Evolutionary conservation across 2,329 filamentous ascomycete genomes (phyloP).

Genomic region (Penicillium vulpinum): DNA sequence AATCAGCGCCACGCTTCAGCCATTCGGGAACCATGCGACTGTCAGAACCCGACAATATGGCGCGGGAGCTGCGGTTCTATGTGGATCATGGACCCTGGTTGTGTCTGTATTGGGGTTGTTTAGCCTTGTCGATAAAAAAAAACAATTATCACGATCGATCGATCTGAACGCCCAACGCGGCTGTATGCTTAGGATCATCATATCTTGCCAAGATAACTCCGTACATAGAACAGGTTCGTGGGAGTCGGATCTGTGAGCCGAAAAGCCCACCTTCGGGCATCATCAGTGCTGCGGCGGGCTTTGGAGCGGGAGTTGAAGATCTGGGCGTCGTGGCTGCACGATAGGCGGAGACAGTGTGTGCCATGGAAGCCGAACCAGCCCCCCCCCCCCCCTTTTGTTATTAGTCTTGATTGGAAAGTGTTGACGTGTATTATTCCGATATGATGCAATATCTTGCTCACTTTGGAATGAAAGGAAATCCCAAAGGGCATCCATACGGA

Average conservation of each 20-base stretch:
- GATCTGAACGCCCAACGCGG: constrained; percentile 8
- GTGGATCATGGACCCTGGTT: constrained; percentile 19
- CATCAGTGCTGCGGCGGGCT: constrained; percentile 3
- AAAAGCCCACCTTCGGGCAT: constrained; percentile 1
- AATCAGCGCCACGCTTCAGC: constrained; percentile 7
- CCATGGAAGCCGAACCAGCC: background rate
- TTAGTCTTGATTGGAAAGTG: background rate
- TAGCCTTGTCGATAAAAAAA: background rate
- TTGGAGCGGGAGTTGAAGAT: background rate
- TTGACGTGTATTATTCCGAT: background rate
- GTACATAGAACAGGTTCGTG: background rate
- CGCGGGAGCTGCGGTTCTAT: constrained; percentile 17
- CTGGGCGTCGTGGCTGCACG: background rate
- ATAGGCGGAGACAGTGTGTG: background rate
- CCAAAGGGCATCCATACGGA: background rate
- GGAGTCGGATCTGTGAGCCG: constrained; percentile 4
- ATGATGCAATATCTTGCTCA: constrained; percentile 10
- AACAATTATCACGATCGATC: background rate
- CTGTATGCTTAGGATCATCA: background rate
- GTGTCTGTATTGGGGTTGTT: background rate
- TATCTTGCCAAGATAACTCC: background rate
- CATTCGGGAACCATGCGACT: constrained; percentile 9
- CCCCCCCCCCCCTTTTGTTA: too few species aligned
- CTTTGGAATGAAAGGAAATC: background rate
- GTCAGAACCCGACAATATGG: constrained; percentile 31